A percentile compares a stretch with the other conserved stretches of the same genome.
Conservation (phyloP, 176 grass and related monocot species). For the Saccharum spontaneum region DNA sequence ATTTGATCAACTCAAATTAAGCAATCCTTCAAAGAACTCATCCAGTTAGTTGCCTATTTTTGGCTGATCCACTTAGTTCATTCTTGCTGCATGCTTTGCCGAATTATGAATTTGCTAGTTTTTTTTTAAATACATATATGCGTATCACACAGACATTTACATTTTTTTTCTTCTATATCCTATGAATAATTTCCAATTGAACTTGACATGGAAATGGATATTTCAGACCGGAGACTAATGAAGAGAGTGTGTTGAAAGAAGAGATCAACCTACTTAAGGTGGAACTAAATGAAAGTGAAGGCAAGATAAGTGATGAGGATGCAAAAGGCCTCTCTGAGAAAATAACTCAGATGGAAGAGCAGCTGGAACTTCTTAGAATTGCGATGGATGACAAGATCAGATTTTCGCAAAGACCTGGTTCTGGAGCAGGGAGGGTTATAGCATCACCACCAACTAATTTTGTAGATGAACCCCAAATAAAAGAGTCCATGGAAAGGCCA, state of each 20-base stretch:
- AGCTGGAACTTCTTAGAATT: conserved; percentile 43
- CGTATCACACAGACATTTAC: not conserved
- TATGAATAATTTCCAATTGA: conserved; percentile 2
- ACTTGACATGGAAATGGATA: conserved; percentile 3
- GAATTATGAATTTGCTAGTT: conserved; percentile 6
- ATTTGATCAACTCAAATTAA: not conserved
- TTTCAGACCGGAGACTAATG: conserved; percentile 42
- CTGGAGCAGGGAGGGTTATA: conserved; percentile 48
- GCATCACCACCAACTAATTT: conserved; percentile 12
- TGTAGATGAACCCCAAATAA: conserved; percentile 21
- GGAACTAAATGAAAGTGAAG: conserved; percentile 37
- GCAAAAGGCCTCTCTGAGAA: conserved; percentile 34
- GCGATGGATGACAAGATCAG: conserved; percentile 47
- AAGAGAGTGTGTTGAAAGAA: conserved; percentile 49
- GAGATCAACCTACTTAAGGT: conserved; percentile 37
- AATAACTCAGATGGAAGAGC: conserved; percentile 37
- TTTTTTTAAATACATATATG: not conserved
- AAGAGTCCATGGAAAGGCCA: conserved; percentile 26
- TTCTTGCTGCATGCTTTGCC: not conserved
- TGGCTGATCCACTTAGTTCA: not conserved
- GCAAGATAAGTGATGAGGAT: conserved; percentile 33
- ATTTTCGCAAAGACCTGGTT: conserved; percentile 51
- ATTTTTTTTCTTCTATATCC: not conserved
- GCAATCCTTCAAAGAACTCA: not conserved
- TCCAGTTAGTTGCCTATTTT: not conserved